Percentiles rank a stretch among this genome's conserved stretches.
Conservation (phyloP, 257 asterid species). For the Nicotiana paniculata region DNA sequence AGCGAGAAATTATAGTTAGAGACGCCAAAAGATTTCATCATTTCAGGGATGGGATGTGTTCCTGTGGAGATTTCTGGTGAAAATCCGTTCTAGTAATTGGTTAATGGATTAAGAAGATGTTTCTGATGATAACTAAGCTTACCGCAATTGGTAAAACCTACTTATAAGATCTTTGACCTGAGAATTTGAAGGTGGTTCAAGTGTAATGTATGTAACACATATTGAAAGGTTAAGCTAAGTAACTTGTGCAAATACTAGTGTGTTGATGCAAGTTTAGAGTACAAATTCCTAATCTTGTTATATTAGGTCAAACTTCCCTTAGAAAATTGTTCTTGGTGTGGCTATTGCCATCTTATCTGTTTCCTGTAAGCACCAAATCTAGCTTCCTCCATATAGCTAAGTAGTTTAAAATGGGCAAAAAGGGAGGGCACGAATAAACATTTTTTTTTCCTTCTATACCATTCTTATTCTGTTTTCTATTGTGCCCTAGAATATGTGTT, state of each 20-base stretch:
- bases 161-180: not conserved
- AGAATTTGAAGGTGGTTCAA: conserved; percentile 4
- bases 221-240: not conserved
- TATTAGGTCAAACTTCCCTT: not conserved
- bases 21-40: conserved; percentile 78
- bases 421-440: too few relatives aligned
- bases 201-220: not conserved
- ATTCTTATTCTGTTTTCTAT: too few relatives aligned
- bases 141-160: not conserved
- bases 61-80: conserved; percentile 88
- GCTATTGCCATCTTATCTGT: too few relatives aligned
- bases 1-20: conserved; percentile 56
- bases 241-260: not conserved
- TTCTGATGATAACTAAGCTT: not conserved
- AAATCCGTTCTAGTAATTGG: not conserved
- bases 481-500: too few relatives aligned
- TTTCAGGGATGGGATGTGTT: conserved; percentile 69
- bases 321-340: too few relatives aligned
- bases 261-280: not conserved
- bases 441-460: too few relatives aligned
- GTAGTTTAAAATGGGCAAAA: too few relatives aligned
- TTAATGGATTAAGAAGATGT: not conserved
- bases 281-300: not conserved
- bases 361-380: too few relatives aligned
- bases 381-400: too few relatives aligned